phyloP scores from a whole-genome alignment of 2,329 filamentous ascomycete species.

The Cordyceps cateniannulata region DNA sequence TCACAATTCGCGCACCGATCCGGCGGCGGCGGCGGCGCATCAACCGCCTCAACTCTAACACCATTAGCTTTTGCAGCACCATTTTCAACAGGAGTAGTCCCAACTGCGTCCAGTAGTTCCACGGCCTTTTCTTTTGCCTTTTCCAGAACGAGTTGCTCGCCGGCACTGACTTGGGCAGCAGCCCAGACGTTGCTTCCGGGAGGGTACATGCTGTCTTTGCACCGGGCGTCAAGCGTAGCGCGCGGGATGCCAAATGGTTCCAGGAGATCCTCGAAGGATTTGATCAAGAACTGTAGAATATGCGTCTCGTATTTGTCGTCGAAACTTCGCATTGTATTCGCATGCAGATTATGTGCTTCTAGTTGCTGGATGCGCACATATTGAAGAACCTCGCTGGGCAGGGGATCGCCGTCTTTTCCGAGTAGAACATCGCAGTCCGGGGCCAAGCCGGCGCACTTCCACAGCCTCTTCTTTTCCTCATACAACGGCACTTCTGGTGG shows the following conservation, averaged over 20 bases:
- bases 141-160: slow-evolving; percentile 27
- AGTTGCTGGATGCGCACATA: slow-evolving; percentile 30
- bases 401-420: slow-evolving; percentile 25
- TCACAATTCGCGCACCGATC: slow-evolving; percentile 23
- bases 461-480: slow-evolving; percentile 29
- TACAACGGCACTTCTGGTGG: slow-evolving; percentile 26
- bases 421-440: slow-evolving; percentile 26
- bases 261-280: slow-evolving; percentile 25
- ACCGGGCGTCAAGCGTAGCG: slow-evolving; percentile 25
- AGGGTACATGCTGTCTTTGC: slow-evolving; percentile 24
- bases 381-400: slow-evolving; percentile 26
- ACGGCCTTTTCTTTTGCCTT: slow-evolving; percentile 26
- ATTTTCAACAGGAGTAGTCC: too few species aligned
- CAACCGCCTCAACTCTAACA: too few species aligned
- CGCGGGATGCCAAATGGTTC: slow-evolving; percentile 24
- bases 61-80: too few species aligned
- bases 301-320: slow-evolving; percentile 26
- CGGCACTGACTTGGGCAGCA: slow-evolving; percentile 22
- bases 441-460: slow-evolving; percentile 26
- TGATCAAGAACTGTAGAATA: slow-evolving; percentile 25
- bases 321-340: slow-evolving; percentile 22
- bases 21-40: neutral
- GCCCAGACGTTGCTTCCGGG: slow-evolving; percentile 29
- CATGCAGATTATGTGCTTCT: slow-evolving; percentile 24
- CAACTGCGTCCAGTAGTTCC: slow-evolving; percentile 19